Evolutionary conservation across 2,329 filamentous ascomycete species (phyloP), one percentile per base, ranked within the genome.

Genomic region (Ascochyta lentis): DNA sequence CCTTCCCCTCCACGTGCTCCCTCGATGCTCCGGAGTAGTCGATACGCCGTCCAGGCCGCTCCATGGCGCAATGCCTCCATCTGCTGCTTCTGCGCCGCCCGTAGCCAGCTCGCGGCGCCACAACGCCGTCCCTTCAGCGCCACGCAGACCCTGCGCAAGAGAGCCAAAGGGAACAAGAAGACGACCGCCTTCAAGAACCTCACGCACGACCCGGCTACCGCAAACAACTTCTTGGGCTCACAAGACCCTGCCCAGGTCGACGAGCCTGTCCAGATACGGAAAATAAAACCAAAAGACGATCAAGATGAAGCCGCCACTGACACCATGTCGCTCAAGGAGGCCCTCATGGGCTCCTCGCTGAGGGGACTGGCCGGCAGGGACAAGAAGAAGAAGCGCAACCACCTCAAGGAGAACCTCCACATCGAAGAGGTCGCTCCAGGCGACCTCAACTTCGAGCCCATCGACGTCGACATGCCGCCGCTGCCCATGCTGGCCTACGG

Each of bases 401-500:
- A 50, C 7, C 33, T 27, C 52, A 58, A 34, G 13, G 58, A 65
- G n/a, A 52, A 59, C 13, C 55, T 72, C 6, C 38, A 63, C 9
- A 71, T 75, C 27, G 50, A 68, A 43, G 57, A 54, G 9, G 44
- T 74, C 3, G 59, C 64, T 1, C 46, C 70, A 19, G 62, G 67
- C 4, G 66, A 70, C 4, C 66, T 80, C 49, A 43, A 70, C 4
- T 70, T 79, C 39, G 66, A 70, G 48, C 62, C 77, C 6, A 56
- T 81, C 16, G 62, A 78, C 10, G 67, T 81, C 37, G 74, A 81
- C 23, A 80, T 81, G 37, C 76, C 82, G 2, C 78, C 79, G 12
- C 83, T 88, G 10, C 90, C 92, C 1, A 77, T 77, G 24, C 79
- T 96, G 2, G 80, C 85, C 2, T 89, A 95, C 71, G 89, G 90